Conservation (phyloP, 1,139 yeast species). For the Saccharomyces uvarum region DNA sequence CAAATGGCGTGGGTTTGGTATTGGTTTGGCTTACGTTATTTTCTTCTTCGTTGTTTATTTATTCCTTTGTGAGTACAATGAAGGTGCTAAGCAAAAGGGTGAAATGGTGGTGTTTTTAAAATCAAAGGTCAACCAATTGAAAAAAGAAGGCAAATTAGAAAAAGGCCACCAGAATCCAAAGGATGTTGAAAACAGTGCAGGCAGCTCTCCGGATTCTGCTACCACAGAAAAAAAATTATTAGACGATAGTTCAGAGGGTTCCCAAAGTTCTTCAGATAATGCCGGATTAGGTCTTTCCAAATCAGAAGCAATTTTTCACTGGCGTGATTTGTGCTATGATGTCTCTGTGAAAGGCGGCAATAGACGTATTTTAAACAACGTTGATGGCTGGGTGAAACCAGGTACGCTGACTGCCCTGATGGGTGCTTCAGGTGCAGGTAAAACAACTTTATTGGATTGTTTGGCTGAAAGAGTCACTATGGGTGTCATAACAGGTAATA, state of each 20-base stretch:
- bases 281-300: slow-evolving; percentile 15
- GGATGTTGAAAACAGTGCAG: slow-evolving; percentile 19
- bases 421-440: slow-evolving; percentile 91
- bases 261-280: neutral
- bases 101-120: slow-evolving; percentile 65
- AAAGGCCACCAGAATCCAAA: neutral
- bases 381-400: slow-evolving; percentile 81
- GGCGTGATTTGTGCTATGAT: slow-evolving; percentile 72
- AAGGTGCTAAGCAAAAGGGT: slow-evolving; percentile 76
- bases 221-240: slow-evolving; percentile 18
- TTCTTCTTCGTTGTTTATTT: slow-evolving; percentile 36
- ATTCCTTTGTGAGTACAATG: slow-evolving; percentile 53
- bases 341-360: slow-evolving; percentile 58
- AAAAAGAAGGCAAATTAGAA: slow-evolving; percentile 24
- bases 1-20: slow-evolving; percentile 82
- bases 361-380: slow-evolving; percentile 57
- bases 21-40: slow-evolving; percentile 36
- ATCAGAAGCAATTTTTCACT: slow-evolving; percentile 54
- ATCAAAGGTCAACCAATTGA: slow-evolving; percentile 35
- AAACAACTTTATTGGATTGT: slow-evolving; percentile 68
- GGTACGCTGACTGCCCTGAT: slow-evolving; percentile 68
- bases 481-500: slow-evolving; percentile 70
- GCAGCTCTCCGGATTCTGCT: slow-evolving; percentile 7
- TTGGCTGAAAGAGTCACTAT: slow-evolving; percentile 70
- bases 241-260: slow-evolving; percentile 8